Evolutionary conservation across 164 flowering plant genomes (phyloP).

Genomic region (Magnolia kwangsiensis): DNA sequence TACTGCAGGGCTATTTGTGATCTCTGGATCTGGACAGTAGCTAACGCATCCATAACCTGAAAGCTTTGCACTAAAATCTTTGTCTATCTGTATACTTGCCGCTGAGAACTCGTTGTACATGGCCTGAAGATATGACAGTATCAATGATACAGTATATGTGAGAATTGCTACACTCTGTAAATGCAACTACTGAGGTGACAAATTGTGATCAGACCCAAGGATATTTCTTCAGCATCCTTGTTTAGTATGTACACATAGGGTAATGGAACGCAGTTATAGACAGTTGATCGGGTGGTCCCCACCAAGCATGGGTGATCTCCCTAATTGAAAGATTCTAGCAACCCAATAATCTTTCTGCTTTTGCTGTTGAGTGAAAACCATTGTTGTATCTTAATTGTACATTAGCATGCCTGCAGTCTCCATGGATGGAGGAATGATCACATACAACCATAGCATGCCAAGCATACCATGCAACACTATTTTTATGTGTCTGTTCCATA

Average conservation of each 20-base stretch:
- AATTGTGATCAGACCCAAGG: not conserved
- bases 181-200: not conserved
- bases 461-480: too few relatives aligned
- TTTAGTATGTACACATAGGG: too few relatives aligned
- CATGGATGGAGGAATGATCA: too few relatives aligned
- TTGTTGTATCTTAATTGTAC: too few relatives aligned
- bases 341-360: too few relatives aligned
- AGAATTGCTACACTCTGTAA: not conserved
- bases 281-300: not conserved
- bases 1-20: conserved; percentile 58
- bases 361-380: too few relatives aligned
- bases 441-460: too few relatives aligned
- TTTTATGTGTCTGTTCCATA: too few relatives aligned
- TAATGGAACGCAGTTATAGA: not conserved
- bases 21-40: conserved; percentile 63
- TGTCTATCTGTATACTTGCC: conserved; percentile 87
- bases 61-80: conserved; percentile 94
- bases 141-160: not conserved
- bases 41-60: conserved; percentile 93
- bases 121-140: conserved; percentile 51
- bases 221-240: not conserved
- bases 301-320: too few relatives aligned
- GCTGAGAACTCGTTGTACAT: conserved; percentile 95
- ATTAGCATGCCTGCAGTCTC: too few relatives aligned
- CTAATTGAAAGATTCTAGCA: too few relatives aligned